These are phyloP conservation scores for Fusarium paranaense DNA, from an alignment of 2,329 filamentous ascomycete genomes.

Conservation along the genomic window DNA sequence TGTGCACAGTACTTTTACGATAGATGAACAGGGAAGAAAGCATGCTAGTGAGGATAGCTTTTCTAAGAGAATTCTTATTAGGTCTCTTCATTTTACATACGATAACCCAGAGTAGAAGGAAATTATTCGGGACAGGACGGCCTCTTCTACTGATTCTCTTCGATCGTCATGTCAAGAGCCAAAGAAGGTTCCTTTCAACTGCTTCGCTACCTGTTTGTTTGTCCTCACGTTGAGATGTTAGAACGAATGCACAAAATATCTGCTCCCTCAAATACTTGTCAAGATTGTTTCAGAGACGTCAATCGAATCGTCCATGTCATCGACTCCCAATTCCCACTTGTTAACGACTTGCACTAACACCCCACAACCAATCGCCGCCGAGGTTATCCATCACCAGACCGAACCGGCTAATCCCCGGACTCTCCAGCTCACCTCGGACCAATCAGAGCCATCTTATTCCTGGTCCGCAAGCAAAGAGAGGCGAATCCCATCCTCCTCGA, in stretches of 20 bases:
- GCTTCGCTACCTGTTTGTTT: background rate
- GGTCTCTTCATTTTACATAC: background rate
- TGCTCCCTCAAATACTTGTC: background rate
- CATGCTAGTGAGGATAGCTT: background rate
- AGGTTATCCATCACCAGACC: conserved; percentile 21
- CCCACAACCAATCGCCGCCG: background rate
- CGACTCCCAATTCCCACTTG: background rate
- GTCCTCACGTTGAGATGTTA: background rate
- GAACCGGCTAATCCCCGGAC: conserved; percentile 48
- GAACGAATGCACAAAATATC: background rate
- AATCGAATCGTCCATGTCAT: background rate
- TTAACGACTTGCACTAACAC: background rate
- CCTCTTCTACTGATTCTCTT: too few relatives aligned
- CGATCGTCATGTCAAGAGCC: too few relatives aligned
- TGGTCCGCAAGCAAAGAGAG: conserved; percentile 42
- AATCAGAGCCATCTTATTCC: conserved; percentile 49
- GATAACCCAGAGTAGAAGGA: too few relatives aligned
- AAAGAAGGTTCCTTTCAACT: background rate
- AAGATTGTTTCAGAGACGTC: background rate
- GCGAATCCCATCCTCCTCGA: conserved; percentile 46
- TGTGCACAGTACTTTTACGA: background rate
- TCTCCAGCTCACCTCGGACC: conserved; percentile 21
- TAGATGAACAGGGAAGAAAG: background rate
- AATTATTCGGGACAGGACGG: too few relatives aligned
- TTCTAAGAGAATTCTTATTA: background rate